These are phyloP conservation scores for Drechslerella dactyloides DNA, from an alignment of 2,329 filamentous ascomycete species.

Conservation along the genomic window DNA sequence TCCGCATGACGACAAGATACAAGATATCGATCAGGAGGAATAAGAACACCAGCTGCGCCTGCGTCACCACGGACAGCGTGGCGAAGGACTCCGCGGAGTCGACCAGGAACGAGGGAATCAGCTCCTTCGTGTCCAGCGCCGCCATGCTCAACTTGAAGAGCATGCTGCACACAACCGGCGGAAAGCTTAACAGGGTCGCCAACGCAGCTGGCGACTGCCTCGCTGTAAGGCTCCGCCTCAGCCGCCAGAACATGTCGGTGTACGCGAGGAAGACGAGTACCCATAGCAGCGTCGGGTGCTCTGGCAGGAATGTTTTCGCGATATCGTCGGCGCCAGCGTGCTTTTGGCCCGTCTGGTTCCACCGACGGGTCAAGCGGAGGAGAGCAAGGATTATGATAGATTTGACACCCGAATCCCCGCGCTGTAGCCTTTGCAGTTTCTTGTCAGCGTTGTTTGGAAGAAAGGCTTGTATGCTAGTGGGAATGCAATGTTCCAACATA, in stretches of 20 bases:
- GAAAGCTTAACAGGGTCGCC: slow-evolving; percentile 59
- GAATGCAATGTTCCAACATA: slow-evolving; percentile 51
- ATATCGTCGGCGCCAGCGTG: slow-evolving; percentile 90
- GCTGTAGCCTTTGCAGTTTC: slow-evolving; percentile 45
- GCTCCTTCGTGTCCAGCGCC: slow-evolving; percentile 82
- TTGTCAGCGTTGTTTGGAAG: slow-evolving; percentile 47
- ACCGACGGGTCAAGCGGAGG: slow-evolving; percentile 74
- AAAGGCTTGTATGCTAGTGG: slow-evolving; percentile 45
- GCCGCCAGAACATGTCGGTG: slow-evolving; percentile 63
- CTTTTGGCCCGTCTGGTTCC: slow-evolving; percentile 98
- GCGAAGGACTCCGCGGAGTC: slow-evolving; percentile 59
- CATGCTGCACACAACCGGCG: slow-evolving; percentile 66
- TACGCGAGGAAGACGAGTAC: slow-evolving; percentile 73
- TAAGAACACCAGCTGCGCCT: slow-evolving; percentile 57
- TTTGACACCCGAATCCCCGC: slow-evolving; percentile 40
- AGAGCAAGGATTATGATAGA: slow-evolving; percentile 64
- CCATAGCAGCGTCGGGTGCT: slow-evolving; percentile 75
- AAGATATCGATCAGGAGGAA: slow-evolving; percentile 55
- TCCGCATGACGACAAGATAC: slow-evolving; percentile 58
- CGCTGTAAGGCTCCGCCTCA: slow-evolving; percentile 61
- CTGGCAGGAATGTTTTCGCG: slow-evolving; percentile 71
- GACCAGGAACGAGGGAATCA: slow-evolving; percentile 62
- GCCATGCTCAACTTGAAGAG: slow-evolving; percentile 92
- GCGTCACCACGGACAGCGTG: slow-evolving; percentile 60
- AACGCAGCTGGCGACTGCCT: slow-evolving; percentile 60